Base-by-base conservation (phyloP, 108 stramenopile genomes). In the Asterionellopsis glacialis region DNA sequence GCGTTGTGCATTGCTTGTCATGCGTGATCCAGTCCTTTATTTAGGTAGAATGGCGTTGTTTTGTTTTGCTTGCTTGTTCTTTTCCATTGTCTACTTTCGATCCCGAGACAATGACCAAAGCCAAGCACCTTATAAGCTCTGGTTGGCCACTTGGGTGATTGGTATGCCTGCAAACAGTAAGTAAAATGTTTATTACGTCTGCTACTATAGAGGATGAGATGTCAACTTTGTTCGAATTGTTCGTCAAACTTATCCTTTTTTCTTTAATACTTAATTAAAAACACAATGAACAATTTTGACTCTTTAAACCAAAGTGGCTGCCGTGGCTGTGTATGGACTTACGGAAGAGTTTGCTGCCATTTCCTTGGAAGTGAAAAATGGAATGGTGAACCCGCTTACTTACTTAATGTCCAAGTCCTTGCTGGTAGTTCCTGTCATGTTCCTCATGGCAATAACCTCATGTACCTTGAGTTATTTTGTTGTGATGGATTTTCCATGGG, bases 11-110 rank as follows among this genome's bases (percentile, higher is more conserved):
- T n/a, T 38, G 11, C 21, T 70, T 19, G 50, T 70, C 3, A 27
- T 50, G n/a, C 63, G 70, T 11, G 70, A 70, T 64, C 70, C 70
- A 4, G 43, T 70, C 38, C 42, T 72, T 12, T 72, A 72, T 41
- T 41, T 60, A 26, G 71, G 71, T 18, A 57, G 71, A 14, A 22
- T 24, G 12, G 18, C 65, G 4, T 18, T 60, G n/a, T 72, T 72
- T 24, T 45, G 65, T 12, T 9, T 65, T 23, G 14, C 43, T 22
- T 65, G 59, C 38, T 16, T 60, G 1, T 26, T 72, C 19, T 72
- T 72, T 55, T 49, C 50, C 5, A 24, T 72, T 26, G 71, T 72
- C 3, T 72, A 72, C 42, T 60, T 51, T 24, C 43, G 22, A 2
- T 58, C 71, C 10, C 64, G 71, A 11, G 43, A 51, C n/a, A 19